Percentiles rank a stretch among this genome's conserved stretches.
Conservation (phyloP, 2,329 filamentous ascomycete genomes). For the Botrytis fabae region DNA sequence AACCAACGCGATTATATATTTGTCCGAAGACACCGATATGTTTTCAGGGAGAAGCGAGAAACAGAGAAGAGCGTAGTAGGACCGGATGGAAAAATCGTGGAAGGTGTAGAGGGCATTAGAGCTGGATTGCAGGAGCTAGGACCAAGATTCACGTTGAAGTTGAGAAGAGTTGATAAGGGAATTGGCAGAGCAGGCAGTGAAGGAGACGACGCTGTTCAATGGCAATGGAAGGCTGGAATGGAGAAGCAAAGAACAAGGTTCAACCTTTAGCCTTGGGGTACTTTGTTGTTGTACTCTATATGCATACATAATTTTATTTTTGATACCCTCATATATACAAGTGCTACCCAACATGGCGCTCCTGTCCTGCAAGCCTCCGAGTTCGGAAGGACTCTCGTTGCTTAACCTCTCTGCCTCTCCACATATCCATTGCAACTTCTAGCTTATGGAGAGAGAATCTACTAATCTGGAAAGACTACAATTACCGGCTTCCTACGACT, state of each 20-base stretch:
- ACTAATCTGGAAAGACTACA: background rate
- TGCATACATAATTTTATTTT: constrained; percentile 34
- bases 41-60: constrained; percentile 84
- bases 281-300: constrained; percentile 1
- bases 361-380: no score
- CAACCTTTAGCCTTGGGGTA: constrained; percentile 65
- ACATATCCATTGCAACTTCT: background rate
- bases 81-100: constrained; percentile 77
- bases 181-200: constrained; percentile 69
- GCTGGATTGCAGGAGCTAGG: constrained; percentile 90
- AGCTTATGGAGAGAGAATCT: background rate
- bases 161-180: constrained; percentile 87
- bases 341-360: background rate
- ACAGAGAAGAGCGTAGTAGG: constrained; percentile 85
- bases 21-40: constrained; percentile 82
- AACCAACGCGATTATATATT: constrained; percentile 98
- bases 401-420: background rate
- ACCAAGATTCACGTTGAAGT: constrained; percentile 79
- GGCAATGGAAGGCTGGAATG: constrained; percentile 96
- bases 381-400: background rate
- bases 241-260: constrained; percentile 94
- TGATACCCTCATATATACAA: constrained; percentile 29
- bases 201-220: constrained; percentile 54
- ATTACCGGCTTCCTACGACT: background rate
- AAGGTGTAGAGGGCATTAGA: constrained; percentile 81